A percentile compares a stretch with the other conserved stretches of the same genome.
These are phyloP conservation scores for Parietichytrium sp. DNA, from an alignment of 108 stramenopile genomes.

Conservation along the genomic window DNA sequence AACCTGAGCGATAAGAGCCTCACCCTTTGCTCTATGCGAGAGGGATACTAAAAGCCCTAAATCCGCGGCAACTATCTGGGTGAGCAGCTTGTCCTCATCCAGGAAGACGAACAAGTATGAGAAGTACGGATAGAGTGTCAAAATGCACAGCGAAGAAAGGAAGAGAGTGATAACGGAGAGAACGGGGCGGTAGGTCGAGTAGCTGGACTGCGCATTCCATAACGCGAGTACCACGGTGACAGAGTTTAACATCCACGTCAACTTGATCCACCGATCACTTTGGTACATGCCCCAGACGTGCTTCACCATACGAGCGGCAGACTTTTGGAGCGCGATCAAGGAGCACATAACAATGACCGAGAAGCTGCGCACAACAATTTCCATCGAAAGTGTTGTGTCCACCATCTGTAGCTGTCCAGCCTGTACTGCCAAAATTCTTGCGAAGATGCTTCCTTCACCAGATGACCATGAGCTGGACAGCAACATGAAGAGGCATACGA, in stretches of 20 bases:
- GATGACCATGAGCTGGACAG: neutral
- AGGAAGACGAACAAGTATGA: slow-evolving; percentile 33
- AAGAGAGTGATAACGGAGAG: neutral
- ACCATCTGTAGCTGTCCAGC: too few relatives aligned
- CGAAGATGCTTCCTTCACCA: neutral
- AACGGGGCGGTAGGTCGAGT: neutral
- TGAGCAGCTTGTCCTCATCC: slow-evolving; percentile 5
- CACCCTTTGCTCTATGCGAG: neutral
- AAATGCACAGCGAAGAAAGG: neutral
- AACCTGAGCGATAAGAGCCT: too few relatives aligned
- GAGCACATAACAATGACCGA: slow-evolving; percentile 22
- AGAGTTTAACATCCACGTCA: neutral
- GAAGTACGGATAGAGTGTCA: slow-evolving; percentile 33
- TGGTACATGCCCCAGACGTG: slow-evolving; percentile 11
- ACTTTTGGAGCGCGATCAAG: slow-evolving; percentile 10
- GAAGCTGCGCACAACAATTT: neutral
- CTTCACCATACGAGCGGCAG: neutral
- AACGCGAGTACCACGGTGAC: neutral
- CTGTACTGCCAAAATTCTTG: too few relatives aligned
- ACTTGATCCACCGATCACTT: neutral
- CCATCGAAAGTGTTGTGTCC: neutral
- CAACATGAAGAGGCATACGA: neutral
- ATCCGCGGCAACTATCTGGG: neutral
- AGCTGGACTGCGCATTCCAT: neutral
- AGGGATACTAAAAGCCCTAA: neutral